Conservation (phyloP, 2,329 filamentous ascomycete genomes). For the Triangularia verruculosa region DNA sequence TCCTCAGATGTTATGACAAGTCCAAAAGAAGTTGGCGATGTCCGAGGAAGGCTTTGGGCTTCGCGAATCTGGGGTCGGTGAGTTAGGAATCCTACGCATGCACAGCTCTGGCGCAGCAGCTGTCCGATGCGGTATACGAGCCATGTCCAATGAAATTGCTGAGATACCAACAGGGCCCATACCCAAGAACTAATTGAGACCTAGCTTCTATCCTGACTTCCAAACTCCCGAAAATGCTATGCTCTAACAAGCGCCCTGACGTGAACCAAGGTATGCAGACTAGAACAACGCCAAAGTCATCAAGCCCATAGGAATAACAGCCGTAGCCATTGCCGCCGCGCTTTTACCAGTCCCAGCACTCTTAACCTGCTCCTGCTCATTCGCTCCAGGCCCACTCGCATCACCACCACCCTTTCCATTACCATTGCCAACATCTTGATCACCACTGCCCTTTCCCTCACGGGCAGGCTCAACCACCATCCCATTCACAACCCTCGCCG, state of each 20-base stretch:
- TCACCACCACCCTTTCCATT: slow-evolving; percentile 34
- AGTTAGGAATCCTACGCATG: not conserved
- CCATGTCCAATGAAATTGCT: not conserved
- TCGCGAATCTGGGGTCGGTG: not conserved
- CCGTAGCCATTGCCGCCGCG: not conserved
- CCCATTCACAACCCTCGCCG: slow-evolving; percentile 47
- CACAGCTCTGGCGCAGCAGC: not conserved
- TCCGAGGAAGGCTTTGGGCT: not conserved
- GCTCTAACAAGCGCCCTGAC: not conserved
- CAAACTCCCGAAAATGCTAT: not conserved
- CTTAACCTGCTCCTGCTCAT: not conserved
- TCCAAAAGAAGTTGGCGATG: not conserved
- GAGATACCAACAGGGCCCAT: not conserved
- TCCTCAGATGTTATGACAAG: not conserved
- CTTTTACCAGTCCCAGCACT: not conserved
- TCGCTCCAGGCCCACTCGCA: not conserved
- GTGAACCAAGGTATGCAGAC: not conserved
- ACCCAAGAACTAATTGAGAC: not conserved
- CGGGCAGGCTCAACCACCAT: slow-evolving; percentile 26
- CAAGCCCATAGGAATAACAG: not conserved
- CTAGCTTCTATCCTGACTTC: too few species aligned
- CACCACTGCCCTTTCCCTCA: slow-evolving; percentile 31
- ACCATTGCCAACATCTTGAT: too few species aligned
- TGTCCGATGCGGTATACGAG: not conserved
- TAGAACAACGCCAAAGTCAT: not conserved